phyloP scores from a whole-genome alignment of 148 eudicot species.

The Cornus florida region DNA sequence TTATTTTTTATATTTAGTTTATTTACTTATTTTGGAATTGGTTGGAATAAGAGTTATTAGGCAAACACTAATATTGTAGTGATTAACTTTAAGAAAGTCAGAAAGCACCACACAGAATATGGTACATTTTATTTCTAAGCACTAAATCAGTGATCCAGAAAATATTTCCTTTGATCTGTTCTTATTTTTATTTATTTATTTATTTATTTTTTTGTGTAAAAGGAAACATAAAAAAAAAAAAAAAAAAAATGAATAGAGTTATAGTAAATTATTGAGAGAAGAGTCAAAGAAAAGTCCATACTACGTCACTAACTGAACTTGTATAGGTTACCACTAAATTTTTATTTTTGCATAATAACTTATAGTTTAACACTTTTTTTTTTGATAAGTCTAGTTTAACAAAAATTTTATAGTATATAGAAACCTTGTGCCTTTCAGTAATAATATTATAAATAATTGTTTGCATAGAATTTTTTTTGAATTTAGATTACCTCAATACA shows the following conservation, averaged over 20 bases:
- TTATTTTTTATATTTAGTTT: neutral
- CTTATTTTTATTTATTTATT: neutral
- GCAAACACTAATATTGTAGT: neutral
- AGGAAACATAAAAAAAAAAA: neutral
- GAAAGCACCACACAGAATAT: neutral
- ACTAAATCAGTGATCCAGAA: neutral
- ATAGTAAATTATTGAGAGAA: neutral
- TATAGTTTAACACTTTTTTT: too few species aligned
- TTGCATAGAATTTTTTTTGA: too few species aligned
- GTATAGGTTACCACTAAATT: too few species aligned
- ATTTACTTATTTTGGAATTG: neutral
- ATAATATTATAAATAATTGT: too few species aligned
- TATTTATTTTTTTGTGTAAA: too few species aligned
- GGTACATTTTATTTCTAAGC: neutral
- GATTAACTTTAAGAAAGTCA: neutral
- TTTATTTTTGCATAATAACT: too few species aligned
- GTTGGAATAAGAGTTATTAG: neutral
- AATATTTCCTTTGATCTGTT: neutral
- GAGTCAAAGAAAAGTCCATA: neutral
- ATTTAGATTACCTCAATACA: too few species aligned
- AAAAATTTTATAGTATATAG: too few species aligned
- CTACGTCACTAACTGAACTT: neutral
- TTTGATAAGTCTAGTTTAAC: too few species aligned
- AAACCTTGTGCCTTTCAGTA: too few species aligned
- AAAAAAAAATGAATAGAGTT: too few species aligned